Evolutionary conservation across 306 rosid species (phyloP).

Genomic region (Gillenia trifoliata): DNA sequence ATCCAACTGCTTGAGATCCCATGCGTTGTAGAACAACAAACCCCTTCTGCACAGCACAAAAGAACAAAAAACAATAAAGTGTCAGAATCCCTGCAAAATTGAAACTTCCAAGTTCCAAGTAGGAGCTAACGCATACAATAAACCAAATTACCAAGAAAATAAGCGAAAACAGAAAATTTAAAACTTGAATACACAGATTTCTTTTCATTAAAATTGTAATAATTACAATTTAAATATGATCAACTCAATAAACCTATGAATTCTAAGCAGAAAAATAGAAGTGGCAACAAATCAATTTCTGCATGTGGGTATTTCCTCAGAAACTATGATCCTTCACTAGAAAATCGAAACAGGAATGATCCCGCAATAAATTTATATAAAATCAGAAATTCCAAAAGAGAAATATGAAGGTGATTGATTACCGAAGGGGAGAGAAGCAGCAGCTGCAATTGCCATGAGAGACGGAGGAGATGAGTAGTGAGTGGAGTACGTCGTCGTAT

Average conservation of each 20-base stretch:
- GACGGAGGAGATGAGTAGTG: neutral
- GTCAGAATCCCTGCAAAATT: slow-evolving; percentile 4
- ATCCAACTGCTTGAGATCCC: slow-evolving; percentile 46
- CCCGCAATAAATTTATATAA: neutral
- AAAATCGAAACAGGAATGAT: slow-evolving; percentile 13
- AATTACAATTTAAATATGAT: neutral
- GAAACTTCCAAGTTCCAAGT: neutral
- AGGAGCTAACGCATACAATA: neutral
- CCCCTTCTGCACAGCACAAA: slow-evolving; percentile 56
- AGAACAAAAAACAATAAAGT: slow-evolving; percentile 1
- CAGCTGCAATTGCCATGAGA: neutral
- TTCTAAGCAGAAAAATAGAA: neutral
- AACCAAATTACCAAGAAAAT: neutral
- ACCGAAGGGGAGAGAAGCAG: neutral
- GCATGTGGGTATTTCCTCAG: slow-evolving; percentile 6
- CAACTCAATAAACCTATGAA: neutral
- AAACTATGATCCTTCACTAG: neutral
- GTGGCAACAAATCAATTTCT: neutral
- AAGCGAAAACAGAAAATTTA: neutral
- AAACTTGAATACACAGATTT: neutral
- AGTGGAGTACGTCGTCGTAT: neutral
- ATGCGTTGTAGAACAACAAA: slow-evolving; percentile 42
- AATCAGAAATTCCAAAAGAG: neutral
- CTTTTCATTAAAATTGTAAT: neutral
- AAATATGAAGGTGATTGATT: neutral